These are phyloP conservation scores for Stagonosporopsis tanaceti DNA, from an alignment of 2,329 filamentous ascomycete genomes.

Conservation along the genomic window DNA sequence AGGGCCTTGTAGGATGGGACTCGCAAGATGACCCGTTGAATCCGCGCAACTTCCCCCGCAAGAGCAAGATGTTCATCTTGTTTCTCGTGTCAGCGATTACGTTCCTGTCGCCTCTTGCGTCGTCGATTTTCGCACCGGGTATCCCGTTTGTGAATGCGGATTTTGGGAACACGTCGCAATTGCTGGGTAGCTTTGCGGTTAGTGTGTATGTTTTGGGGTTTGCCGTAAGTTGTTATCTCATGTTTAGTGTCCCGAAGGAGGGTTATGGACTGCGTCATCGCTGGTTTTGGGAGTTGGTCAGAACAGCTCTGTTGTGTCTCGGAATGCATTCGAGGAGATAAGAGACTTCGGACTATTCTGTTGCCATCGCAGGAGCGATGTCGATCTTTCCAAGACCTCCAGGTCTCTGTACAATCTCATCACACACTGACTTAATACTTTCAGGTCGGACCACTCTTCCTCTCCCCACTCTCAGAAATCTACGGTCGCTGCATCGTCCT, in stretches of 20 bases:
- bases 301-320: not conserved
- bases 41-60: constrained; percentile 42
- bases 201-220: constrained; percentile 50
- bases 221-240: constrained; percentile 24
- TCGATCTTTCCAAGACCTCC: too few species aligned
- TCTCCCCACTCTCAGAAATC: constrained; percentile 47
- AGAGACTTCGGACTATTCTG: not conserved
- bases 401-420: not conserved
- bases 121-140: constrained; percentile 48
- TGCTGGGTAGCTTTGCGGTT: constrained; percentile 43
- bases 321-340: not conserved
- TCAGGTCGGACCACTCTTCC: constrained; percentile 40
- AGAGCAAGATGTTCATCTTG: constrained; percentile 40
- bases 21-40: constrained; percentile 44
- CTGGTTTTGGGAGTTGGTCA: not conserved
- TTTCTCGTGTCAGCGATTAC: constrained; percentile 42
- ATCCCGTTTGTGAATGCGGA: constrained; percentile 41
- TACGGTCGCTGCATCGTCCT: constrained; percentile 45
- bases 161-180: constrained; percentile 43
- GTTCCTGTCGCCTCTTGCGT: constrained; percentile 46
- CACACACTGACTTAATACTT: constrained; percentile 14
- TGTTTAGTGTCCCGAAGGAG: not conserved
- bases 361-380: not conserved
- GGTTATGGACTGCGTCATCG: not conserved
- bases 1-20: constrained; percentile 49